Evolutionary conservation across 139 green algal genomes (phyloP).

Genomic region (Picochlorum sp.): DNA sequence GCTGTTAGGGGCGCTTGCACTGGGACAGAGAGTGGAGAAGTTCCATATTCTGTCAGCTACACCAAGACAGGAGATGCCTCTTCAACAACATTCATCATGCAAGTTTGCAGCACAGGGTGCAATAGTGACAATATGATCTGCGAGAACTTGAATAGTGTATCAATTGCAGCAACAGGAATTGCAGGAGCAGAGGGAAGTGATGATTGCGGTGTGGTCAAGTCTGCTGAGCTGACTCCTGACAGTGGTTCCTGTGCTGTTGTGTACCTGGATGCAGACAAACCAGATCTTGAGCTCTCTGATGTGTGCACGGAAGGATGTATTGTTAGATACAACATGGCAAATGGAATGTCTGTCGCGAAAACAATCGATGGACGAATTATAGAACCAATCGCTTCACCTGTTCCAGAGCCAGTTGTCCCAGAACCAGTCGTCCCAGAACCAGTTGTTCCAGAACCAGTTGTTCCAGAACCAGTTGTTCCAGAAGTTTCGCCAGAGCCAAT

Average conservation of each 20-base stretch:
- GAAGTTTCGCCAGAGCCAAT: background rate
- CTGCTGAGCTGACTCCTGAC: background rate
- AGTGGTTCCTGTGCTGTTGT: background rate
- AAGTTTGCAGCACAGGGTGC: constrained; percentile 9
- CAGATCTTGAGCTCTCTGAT: background rate
- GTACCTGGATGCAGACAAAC: background rate
- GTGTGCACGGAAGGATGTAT: background rate
- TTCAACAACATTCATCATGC: constrained; percentile 9
- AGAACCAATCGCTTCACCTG: background rate
- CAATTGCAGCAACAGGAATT: background rate
- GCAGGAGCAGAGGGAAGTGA: background rate
- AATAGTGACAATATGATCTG: background rate
- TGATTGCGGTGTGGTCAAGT: background rate
- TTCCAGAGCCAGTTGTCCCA: background rate
- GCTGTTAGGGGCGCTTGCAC: background rate
- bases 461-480: background rate
- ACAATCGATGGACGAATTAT: background rate
- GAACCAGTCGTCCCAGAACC: background rate
- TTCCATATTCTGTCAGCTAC: background rate
- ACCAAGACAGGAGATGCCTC: background rate
- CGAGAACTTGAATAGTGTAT: background rate
- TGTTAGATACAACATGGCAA: constrained; percentile 2
- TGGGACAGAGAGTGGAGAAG: background rate
- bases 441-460: background rate
- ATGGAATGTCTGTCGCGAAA: constrained; percentile 4